Evolutionary conservation across 163 green algal species (phyloP).

Genomic region (Coccomyxa subellipsoidea): DNA sequence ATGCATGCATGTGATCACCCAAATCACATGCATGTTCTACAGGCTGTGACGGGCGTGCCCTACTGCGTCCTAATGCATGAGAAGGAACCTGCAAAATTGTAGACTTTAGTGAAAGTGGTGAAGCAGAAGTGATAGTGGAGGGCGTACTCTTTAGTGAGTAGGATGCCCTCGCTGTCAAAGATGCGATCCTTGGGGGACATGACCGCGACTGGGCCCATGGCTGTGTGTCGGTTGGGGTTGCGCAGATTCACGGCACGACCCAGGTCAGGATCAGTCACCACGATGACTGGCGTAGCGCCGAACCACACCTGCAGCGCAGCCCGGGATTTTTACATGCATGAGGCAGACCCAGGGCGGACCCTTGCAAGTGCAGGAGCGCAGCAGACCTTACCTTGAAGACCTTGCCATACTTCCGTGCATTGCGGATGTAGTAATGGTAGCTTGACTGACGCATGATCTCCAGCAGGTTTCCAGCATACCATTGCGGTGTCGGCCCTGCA

Average conservation of each 20-base stretch:
- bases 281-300: not conserved
- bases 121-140: not conserved
- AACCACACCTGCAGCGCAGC: not conserved
- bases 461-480: not conserved
- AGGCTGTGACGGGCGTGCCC: too few species aligned
- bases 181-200: not conserved
- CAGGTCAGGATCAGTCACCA: not conserved
- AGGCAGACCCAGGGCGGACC: not conserved
- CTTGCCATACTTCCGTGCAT: not conserved
- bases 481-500: not conserved
- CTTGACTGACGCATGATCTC: not conserved
- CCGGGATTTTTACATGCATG: not conserved
- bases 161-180: not conserved
- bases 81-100: too few species aligned
- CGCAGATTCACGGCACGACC: not conserved
- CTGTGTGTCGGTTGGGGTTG: not conserved
- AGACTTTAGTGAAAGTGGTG: too few species aligned
- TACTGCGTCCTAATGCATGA: too few species aligned
- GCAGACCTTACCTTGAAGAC: not conserved
- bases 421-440: not conserved
- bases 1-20: not conserved
- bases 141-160: not conserved
- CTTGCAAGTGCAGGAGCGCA: not conserved
- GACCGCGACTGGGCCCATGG: not conserved
- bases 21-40: too few species aligned